phyloP scores from a whole-genome alignment of 768 basidiomycete genomes.

The Tephrocybe sp. region DNA sequence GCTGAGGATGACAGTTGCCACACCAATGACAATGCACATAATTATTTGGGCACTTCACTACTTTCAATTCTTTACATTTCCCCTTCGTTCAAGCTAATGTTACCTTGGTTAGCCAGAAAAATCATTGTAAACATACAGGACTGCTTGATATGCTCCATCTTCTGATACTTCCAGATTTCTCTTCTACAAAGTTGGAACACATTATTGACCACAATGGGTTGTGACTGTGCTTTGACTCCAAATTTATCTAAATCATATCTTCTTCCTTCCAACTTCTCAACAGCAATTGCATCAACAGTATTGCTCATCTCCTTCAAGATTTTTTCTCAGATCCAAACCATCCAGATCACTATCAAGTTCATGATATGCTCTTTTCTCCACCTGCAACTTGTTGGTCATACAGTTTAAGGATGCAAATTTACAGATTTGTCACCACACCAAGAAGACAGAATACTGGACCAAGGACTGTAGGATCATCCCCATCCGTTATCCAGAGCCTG shows the following conservation, averaged over 20 bases:
- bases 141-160: neutral
- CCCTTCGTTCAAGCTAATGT: no score
- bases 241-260: conserved; percentile 10
- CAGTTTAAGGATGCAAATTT: conserved; percentile 16
- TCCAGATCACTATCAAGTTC: neutral
- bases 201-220: neutral
- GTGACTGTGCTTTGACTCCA: neutral
- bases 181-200: neutral
- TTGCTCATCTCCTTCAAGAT: conserved; percentile 18
- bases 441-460: conserved; percentile 24
- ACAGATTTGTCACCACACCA: conserved; percentile 20
- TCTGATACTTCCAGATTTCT: neutral
- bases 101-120: conserved; percentile 16
- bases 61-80: no score
- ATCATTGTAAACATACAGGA: neutral
- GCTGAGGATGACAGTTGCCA: no score
- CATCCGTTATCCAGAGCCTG: conserved; percentile 24
- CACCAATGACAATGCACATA: no score
- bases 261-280: conserved; percentile 16
- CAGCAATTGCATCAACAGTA: conserved; percentile 25
- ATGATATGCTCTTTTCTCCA: conserved; percentile 14
- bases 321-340: neutral
- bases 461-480: conserved; percentile 36
- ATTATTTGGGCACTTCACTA: no score
- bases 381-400: conserved; percentile 17